Percentiles rank a stretch among this genome's conserved stretches.
Evolutionary conservation across 345 rosid species (phyloP).

Genomic region (Sonneratia caseolaris): DNA sequence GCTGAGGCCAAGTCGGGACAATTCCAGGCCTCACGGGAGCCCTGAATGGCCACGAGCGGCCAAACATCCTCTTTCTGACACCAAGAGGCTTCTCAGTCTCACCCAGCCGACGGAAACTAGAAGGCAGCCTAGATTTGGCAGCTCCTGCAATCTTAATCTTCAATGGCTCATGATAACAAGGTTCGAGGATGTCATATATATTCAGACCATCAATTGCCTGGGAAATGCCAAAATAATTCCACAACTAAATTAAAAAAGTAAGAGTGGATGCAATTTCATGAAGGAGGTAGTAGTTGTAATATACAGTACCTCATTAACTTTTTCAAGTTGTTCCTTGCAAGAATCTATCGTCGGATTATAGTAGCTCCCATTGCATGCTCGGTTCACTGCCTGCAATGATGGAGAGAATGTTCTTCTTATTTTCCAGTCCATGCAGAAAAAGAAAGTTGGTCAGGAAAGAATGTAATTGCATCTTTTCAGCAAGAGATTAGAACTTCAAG

Average conservation of each 20-base stretch:
- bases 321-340: slow-evolving; percentile 25
- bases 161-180: slow-evolving; percentile 46
- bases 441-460: not conserved
- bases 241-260: not conserved
- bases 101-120: slow-evolving; percentile 51
- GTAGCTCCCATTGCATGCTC: slow-evolving; percentile 49
- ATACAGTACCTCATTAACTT: slow-evolving; percentile 39
- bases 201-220: slow-evolving; percentile 51
- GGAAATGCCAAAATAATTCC: slow-evolving; percentile 7
- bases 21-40: slow-evolving; percentile 71
- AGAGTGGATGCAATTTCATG: slow-evolving; percentile 4
- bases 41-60: slow-evolving; percentile 89
- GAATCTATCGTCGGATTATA: slow-evolving; percentile 17
- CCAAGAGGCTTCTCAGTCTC: slow-evolving; percentile 56
- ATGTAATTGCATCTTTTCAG: not conserved
- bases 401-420: not conserved
- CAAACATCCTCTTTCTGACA: slow-evolving; percentile 74
- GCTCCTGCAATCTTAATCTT: slow-evolving; percentile 8
- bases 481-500: not conserved
- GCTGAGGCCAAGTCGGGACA: slow-evolving; percentile 84
- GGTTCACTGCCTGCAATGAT: slow-evolving; percentile 42
- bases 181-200: slow-evolving; percentile 77
- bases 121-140: slow-evolving; percentile 37
- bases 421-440: not conserved
- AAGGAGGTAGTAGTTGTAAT: slow-evolving; percentile 3